Evolutionary conservation across 208 protist species (phyloP), one percentile per base, ranked within the genome.

Genomic region (Phytomonas francai): DNA sequence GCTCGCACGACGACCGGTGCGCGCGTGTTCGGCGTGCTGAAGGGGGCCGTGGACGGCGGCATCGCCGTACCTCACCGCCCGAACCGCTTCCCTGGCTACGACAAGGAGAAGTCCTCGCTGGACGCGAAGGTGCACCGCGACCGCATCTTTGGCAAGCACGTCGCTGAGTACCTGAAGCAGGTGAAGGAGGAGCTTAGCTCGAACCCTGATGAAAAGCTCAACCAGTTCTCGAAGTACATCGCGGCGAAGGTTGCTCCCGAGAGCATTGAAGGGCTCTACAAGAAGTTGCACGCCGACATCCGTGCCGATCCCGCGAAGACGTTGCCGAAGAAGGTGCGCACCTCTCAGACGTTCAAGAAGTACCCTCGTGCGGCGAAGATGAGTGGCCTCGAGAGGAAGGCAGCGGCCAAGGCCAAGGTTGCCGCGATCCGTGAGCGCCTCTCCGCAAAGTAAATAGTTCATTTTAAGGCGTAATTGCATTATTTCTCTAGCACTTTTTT

Each of bases 11-110:
- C 97, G 39, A 99, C 98, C 63, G 98, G 98, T 71, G 82, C 91
- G 33, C 83, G 83, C 56, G 79, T 99, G 61, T 99, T 96, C 72
- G 89, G 82, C 76, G 88, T 91, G 68, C 67, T 97, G 69, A 98
- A 98, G 91, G 98, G 98, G 79, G 97, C 97, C 42, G 88, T 94
- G 74, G 98, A 99, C 80, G 98, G 98, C 81, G 98, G 98, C 68
- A 74, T 99, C 30, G 74, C 97, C 56, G 83, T 99, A 39, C 98
- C 98, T n/a, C 98, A 99, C 93, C 84, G 65, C 65, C 85, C 91
- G 42, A 98, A 97, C 71, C 87, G 98, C 77, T 98, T 99, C 88
- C 89, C 96, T 63, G 98, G 98, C 70, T 99, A 94, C 90, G 87
- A 96, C 76, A 80, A 81, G 65, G 89, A 98, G 71, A 84, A 80